phyloP scores from a whole-genome alignment of 306 rosid genomes.

The Castanopsis chinensis region DNA sequence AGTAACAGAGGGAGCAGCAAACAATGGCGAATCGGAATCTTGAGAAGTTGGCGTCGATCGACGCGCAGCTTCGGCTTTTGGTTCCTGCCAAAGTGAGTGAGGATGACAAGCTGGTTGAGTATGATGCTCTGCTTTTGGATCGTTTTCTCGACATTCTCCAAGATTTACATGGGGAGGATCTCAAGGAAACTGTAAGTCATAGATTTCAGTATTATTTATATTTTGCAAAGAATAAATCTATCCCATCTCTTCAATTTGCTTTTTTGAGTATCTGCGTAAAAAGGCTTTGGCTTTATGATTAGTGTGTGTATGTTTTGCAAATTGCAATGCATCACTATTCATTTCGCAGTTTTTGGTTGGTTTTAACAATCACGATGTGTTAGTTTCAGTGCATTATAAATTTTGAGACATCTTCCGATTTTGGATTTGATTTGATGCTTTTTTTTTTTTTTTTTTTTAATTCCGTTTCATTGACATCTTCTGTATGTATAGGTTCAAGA shows the following conservation, averaged over 20 bases:
- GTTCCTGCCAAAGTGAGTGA: constrained; percentile 90
- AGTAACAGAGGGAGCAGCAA: constrained; percentile 3
- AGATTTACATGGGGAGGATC: constrained; percentile 95
- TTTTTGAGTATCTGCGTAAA: neutral
- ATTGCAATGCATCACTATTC: too few species aligned
- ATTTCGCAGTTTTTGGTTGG: too few species aligned
- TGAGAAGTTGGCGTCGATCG: constrained; percentile 95
- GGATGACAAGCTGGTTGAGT: constrained; percentile 91
- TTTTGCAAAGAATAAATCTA: neutral
- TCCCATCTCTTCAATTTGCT: constrained; percentile 8
- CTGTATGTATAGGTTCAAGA: constrained; percentile 72
- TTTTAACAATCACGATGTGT: too few species aligned
- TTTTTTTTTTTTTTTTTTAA: neutral
- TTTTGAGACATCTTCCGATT: too few species aligned
- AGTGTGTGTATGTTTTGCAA: too few species aligned
- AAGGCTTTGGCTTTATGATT: neutral
- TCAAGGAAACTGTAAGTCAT: constrained; percentile 81
- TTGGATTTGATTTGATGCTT: neutral
- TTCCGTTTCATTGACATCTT: neutral
- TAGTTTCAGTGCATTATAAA: too few species aligned
- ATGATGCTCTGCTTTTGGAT: constrained; percentile 90
- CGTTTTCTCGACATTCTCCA: constrained; percentile 99
- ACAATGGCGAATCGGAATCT: constrained; percentile 67
- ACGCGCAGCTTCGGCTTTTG: constrained; percentile 87
- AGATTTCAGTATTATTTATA: constrained; percentile 4